These are phyloP conservation scores for Polyporus tsugae DNA, from an alignment of 1,284 basidiomycete species.

Conservation along the genomic window DNA sequence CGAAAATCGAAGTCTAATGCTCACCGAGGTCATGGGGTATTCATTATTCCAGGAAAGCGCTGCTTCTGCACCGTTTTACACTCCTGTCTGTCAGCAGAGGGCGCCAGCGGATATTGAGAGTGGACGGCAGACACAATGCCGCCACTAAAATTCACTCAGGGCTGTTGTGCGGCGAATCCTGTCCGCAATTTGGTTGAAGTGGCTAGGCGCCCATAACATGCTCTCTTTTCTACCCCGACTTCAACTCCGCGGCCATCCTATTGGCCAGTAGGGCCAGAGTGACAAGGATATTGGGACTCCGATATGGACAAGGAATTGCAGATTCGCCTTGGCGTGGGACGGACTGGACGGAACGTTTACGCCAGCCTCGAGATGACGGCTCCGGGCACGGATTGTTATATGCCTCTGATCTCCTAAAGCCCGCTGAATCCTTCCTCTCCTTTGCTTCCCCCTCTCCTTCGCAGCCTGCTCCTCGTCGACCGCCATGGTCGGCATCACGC, in stretches of 20 bases:
- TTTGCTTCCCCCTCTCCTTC: slow-evolving; percentile 8
- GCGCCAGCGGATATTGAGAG: background rate
- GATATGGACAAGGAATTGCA: background rate
- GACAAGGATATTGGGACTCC: background rate
- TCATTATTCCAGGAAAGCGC: slow-evolving; percentile 28
- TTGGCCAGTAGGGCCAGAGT: background rate
- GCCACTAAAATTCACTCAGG: background rate
- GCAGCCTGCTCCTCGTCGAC: slow-evolving; percentile 18
- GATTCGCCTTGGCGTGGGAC: slow-evolving; percentile 1
- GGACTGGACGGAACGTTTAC: background rate
- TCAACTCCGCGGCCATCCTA: background rate
- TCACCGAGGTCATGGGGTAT: background rate
- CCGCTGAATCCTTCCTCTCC: slow-evolving; percentile 21
- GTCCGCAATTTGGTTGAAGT: background rate
- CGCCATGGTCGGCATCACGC: slow-evolving; percentile 34
- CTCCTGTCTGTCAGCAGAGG: slow-evolving; percentile 5
- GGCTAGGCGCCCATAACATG: background rate
- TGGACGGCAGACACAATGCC: background rate
- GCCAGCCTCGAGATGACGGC: background rate
- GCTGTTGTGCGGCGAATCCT: background rate
- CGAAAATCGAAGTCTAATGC: background rate
- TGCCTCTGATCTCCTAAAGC: slow-evolving; percentile 12
- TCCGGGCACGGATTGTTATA: slow-evolving; percentile 5
- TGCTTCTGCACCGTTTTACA: slow-evolving; percentile 21
- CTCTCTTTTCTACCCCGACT: background rate